Evolutionary conservation across 129 eudicot species (phyloP).

Genomic region (Helichrysum umbraculigerum): DNA sequence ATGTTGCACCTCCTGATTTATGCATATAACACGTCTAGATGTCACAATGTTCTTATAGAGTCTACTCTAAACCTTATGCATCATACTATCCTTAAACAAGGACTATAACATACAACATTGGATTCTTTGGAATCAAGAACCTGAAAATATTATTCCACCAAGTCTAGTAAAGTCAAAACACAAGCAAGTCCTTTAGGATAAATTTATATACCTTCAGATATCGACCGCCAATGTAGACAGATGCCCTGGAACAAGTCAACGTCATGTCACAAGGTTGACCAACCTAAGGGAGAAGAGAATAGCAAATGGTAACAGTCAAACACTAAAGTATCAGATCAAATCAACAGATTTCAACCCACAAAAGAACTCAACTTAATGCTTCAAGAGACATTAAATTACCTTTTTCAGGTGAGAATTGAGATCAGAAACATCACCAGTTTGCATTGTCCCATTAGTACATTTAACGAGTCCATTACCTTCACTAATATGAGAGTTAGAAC

Average conservation of each 20-base stretch:
- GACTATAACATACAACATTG: background rate
- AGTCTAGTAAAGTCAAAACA: constrained; percentile 11
- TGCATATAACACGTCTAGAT: background rate
- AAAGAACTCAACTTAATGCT: constrained; percentile 14
- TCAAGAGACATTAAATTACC: constrained; percentile 40
- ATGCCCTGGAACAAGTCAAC: constrained; percentile 49
- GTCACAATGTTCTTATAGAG: background rate
- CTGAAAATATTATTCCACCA: background rate
- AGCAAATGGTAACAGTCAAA: constrained; percentile 17
- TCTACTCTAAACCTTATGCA: background rate
- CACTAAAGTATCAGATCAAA: constrained; percentile 20
- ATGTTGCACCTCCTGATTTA: background rate
- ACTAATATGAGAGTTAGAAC: constrained; percentile 11
- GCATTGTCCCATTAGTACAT: constrained; percentile 34
- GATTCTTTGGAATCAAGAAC: constrained; percentile 11
- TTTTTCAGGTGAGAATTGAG: constrained; percentile 41
- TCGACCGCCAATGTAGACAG: constrained; percentile 93
- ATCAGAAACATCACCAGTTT: constrained; percentile 29
- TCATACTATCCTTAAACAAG: constrained; percentile 2
- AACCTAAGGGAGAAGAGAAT: constrained; percentile 47
- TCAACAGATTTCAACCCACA: constrained; percentile 24
- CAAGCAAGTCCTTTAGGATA: background rate
- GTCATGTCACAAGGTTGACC: constrained; percentile 64
- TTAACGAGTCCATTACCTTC: constrained; percentile 34
- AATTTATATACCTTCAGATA: constrained; percentile 72